Evolutionary conservation across 345 rosid genomes (phyloP).

Genomic region (Heritiera fomes): DNA sequence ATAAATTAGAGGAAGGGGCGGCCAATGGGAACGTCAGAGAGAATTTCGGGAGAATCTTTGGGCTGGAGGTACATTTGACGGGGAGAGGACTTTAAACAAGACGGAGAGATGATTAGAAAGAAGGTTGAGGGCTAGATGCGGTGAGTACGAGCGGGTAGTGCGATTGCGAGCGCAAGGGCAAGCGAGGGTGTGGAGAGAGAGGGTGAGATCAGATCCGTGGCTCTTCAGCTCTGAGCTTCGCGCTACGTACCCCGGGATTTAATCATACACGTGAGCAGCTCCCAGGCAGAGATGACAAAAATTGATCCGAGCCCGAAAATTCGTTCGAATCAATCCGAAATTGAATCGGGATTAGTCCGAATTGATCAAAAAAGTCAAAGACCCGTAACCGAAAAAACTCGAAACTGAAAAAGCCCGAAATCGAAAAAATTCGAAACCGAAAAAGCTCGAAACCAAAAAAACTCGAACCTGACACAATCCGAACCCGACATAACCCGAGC

Average conservation of each 20-base stretch:
- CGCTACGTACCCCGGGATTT: conserved; percentile 31
- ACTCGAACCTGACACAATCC: too few relatives aligned
- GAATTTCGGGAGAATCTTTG: conserved; percentile 31
- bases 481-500: too few relatives aligned
- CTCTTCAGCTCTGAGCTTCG: conserved; percentile 9
- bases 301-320: too few relatives aligned
- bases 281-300: too few relatives aligned
- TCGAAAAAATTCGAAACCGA: too few relatives aligned
- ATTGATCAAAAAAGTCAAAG: too few relatives aligned
- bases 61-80: conserved; percentile 20
- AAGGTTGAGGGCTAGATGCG: too few relatives aligned
- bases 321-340: too few relatives aligned
- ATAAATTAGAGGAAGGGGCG: background rate
- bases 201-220: conserved; percentile 35
- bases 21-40: conserved; percentile 22
- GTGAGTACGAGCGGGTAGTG: background rate
- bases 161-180: background rate
- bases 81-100: background rate
- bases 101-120: background rate
- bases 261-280: conserved; percentile 40
- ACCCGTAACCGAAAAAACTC: too few relatives aligned
- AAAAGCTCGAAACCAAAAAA: too few relatives aligned
- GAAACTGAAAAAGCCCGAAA: too few relatives aligned
- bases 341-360: too few relatives aligned
- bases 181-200: background rate